Conservation (phyloP, 2,329 filamentous ascomycete species). For the Colletotrichum nymphaeae region DNA sequence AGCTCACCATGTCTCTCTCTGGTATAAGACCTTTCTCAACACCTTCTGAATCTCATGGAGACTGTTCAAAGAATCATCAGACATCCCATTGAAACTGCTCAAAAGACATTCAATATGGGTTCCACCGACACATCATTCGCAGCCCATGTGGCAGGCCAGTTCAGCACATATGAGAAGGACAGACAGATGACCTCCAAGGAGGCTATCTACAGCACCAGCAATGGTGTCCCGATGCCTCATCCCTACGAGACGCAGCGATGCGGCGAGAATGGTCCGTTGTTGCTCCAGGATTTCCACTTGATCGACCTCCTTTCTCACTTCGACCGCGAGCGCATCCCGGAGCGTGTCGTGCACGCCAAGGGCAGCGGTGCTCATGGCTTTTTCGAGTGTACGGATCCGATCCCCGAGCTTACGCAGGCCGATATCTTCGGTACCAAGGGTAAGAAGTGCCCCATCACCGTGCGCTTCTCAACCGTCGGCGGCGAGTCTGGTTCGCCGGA, state of each 20-base stretch:
- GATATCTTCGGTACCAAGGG: slow-evolving; percentile 41
- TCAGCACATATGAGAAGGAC: slow-evolving; percentile 53
- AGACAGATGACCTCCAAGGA: slow-evolving; percentile 53
- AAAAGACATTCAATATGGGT: slow-evolving; percentile 15
- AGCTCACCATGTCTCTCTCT: background rate
- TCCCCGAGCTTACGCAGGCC: background rate
- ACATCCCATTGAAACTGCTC: background rate
- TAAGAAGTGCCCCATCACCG: slow-evolving; percentile 55
- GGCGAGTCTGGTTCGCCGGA: slow-evolving; percentile 74
- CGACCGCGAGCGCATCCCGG: slow-evolving; percentile 66
- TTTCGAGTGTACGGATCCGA: slow-evolving; percentile 64
- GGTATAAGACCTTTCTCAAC: background rate
- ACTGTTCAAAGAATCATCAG: background rate
- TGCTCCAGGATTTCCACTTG: slow-evolving; percentile 63
- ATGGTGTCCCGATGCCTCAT: background rate
- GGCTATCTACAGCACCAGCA: slow-evolving; percentile 54
- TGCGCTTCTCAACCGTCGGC: slow-evolving; percentile 75
- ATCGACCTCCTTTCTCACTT: slow-evolving; percentile 68
- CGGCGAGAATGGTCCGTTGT: slow-evolving; percentile 45
- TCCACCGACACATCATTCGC: slow-evolving; percentile 50
- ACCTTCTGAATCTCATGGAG: background rate
- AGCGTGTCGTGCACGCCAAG: slow-evolving; percentile 52
- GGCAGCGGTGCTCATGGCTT: slow-evolving; percentile 62
- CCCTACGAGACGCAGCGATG: background rate
- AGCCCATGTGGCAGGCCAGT: slow-evolving; percentile 49